Base-by-base conservation (phyloP, 345 rosid genomes). In the Camelina laxa region DNA sequence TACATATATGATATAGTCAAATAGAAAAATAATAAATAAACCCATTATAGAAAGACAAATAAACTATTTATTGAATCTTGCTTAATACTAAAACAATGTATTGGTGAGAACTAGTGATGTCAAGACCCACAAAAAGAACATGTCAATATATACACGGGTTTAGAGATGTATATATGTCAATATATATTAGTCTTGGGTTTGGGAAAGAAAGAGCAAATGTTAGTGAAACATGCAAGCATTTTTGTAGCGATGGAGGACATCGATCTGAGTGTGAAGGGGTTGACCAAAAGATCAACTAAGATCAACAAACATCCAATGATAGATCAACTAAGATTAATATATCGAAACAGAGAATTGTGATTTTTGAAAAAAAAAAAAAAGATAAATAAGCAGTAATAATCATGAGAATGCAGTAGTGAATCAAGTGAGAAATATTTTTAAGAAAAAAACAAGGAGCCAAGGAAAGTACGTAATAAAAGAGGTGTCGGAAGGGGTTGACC, bases 181-280 rank as follows among this genome's bases (percentile, higher is more conserved):
- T n/a, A 71, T 49, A 45, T 17, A 71, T 14, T 38, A 36, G 42
- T 65, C 68, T 77, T 65, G 72, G 76, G 80, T 70, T 65, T 70
- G 61, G 72, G 66, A 39, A 77, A 70, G 65, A 64, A 65, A 57
- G 59, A 38, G 67, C 61, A 77, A 63, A 70, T 77, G 65, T 55
- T 63, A 65, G 76, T 71, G 80, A 71, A 65, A 71, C 80, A 77
- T 71, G 67, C 66, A 76, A 56, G 75, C 80, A 57, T 70, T 70
- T 64, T 77, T 77, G 72, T 76, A 64, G 76, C 72, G 39, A 64
- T 65, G 48, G 47, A 65, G 62, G 61, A 30, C 76, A 71, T 71
- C 67, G 80, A 76, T 76, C 5, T 61, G 48, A 71, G 67, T 64
- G 67, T 44, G 54, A 35, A 45, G 42, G n/a, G n/a, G n/a, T n/a